phyloP scores from a whole-genome alignment of 2,329 filamentous ascomycete genomes.

The Aaosphaeria arxii region DNA sequence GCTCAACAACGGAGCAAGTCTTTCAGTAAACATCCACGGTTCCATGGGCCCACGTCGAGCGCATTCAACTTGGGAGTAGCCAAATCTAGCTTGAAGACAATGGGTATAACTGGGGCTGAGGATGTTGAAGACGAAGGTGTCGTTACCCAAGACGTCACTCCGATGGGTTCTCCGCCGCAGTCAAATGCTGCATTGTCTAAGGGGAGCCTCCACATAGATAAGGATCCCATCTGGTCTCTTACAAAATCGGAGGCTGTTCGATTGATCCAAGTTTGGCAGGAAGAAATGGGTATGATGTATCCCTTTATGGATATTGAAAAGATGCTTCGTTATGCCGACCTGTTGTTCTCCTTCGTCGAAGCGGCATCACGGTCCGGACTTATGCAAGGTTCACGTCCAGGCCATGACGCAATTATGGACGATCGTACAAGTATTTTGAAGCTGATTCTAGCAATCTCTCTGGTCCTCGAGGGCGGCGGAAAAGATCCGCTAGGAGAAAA shows the following conservation, averaged over 20 bases:
- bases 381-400: conserved; percentile 52
- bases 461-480: conserved; percentile 76
- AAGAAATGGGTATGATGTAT: conserved; percentile 91
- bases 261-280: conserved; percentile 76
- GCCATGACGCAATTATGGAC: conserved; percentile 59
- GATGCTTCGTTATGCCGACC: conserved; percentile 67
- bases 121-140: conserved; percentile 61
- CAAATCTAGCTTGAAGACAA: conserved; percentile 80
- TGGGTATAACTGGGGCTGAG: conserved; percentile 72
- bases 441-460: conserved; percentile 73
- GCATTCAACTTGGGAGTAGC: conserved; percentile 84
- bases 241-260: conserved; percentile 76
- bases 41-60: conserved; percentile 81
- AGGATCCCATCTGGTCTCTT: conserved; percentile 80
- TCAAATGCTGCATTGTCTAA: conserved; percentile 12
- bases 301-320: conserved; percentile 74
- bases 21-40: conserved; percentile 56
- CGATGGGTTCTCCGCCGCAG: conserved; percentile 43
- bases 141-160: conserved; percentile 53
- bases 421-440: conserved; percentile 72
- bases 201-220: conserved; percentile 41
- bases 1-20: conserved; percentile 39
- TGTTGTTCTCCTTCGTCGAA: conserved; percentile 71
- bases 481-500: conserved; percentile 70
- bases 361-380: conserved; percentile 59